Conservation (phyloP, 495 filamentous ascomycete species). For the Aspergillus incahuasiensis region DNA sequence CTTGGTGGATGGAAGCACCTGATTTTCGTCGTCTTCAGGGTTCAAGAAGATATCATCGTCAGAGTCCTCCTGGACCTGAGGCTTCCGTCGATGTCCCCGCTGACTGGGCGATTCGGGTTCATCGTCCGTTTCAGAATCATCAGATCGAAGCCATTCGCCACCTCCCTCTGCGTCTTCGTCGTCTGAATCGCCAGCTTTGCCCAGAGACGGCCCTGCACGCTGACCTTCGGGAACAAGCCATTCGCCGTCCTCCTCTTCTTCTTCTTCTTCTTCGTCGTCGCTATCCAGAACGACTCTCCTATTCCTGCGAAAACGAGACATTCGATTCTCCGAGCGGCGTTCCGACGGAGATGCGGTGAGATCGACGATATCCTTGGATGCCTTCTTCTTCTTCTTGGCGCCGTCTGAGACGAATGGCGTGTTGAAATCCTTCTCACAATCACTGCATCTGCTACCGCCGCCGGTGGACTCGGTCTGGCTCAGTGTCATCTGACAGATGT, state of each 20-base stretch:
- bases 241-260: constrained; percentile 63
- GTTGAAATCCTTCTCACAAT: constrained; percentile 67
- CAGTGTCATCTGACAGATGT: constrained; percentile 76
- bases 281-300: constrained; percentile 56
- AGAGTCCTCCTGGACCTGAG: constrained; percentile 19
- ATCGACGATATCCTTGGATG: constrained; percentile 25
- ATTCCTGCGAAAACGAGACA: constrained; percentile 45
- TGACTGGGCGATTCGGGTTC: constrained; percentile 33
- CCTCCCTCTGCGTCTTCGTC: constrained; percentile 84
- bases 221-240: constrained; percentile 71
- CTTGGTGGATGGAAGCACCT: constrained; percentile 75
- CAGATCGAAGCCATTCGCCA: constrained; percentile 69
- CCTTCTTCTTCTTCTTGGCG: constrained; percentile 42
- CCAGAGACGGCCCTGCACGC: constrained; percentile 52
- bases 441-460: constrained; percentile 63
- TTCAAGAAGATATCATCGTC: constrained; percentile 41
- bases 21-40: constrained; percentile 43
- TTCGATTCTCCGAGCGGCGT: constrained; percentile 18
- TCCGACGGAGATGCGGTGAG: constrained; percentile 18
- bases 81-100: constrained; percentile 3
- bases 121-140: constrained; percentile 55
- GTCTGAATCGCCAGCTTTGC: constrained; percentile 73
- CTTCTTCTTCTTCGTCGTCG: constrained; percentile 65
- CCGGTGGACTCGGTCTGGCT: constrained; percentile 49
- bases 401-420: constrained; percentile 32